phyloP scores from a whole-genome alignment of 1,284 basidiomycete genomes.

The Dichomitus squalens region DNA sequence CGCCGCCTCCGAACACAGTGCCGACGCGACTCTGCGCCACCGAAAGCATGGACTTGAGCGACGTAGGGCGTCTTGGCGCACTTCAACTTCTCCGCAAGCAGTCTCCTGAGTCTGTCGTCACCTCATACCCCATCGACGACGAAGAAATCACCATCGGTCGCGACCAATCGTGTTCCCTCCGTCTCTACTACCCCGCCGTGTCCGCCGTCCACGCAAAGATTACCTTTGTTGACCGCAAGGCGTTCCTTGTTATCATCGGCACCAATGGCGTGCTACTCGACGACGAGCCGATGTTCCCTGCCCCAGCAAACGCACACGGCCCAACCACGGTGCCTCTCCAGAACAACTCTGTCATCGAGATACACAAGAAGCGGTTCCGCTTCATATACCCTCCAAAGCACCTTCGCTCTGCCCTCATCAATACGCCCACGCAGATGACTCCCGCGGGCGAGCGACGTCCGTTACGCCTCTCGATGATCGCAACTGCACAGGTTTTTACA shows the following conservation, averaged over 20 bases:
- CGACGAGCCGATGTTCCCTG: constrained; percentile 57
- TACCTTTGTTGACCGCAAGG: constrained; percentile 64
- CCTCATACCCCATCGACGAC: constrained; percentile 72
- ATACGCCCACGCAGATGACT: constrained; percentile 42
- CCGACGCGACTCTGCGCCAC: neutral
- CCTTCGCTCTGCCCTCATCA: constrained; percentile 54
- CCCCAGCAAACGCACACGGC: constrained; percentile 34
- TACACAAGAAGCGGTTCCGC: constrained; percentile 66
- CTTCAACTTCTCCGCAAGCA: constrained; percentile 59
- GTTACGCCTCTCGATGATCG: constrained; percentile 72
- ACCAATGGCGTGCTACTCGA: constrained; percentile 59
- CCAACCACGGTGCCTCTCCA: constrained; percentile 60
- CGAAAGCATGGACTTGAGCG: constrained; percentile 46
- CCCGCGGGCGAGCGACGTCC: constrained; percentile 37
- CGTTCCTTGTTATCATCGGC: constrained; percentile 65
- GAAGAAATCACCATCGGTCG: constrained; percentile 68
- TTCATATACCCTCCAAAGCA: constrained; percentile 77
- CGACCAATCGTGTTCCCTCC: constrained; percentile 59
- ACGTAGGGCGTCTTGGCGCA: constrained; percentile 62
- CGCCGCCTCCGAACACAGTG: neutral
- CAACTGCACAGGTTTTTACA: constrained; percentile 70
- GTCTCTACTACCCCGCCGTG: constrained; percentile 67
- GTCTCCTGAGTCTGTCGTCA: constrained; percentile 47
- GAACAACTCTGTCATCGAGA: constrained; percentile 67
- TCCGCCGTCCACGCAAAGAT: constrained; percentile 66